Evolutionary conservation across 2,329 filamentous ascomycete genomes (phyloP), one percentile per base, ranked within the genome.

Genomic region (Mycosphaerelloides madeirae): DNA sequence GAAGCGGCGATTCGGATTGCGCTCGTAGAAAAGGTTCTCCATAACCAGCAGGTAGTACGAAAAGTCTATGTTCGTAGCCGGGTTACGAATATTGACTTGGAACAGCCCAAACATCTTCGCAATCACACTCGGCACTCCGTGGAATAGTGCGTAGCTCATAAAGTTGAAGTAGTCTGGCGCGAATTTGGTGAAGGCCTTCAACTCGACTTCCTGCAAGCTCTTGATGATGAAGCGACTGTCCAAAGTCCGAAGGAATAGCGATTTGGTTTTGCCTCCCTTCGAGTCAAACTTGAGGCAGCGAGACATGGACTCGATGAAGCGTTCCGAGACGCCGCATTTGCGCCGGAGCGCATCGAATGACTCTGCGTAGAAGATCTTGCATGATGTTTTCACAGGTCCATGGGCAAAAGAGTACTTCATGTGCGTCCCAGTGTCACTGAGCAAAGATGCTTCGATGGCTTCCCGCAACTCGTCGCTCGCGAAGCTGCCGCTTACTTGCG

Each of bases 31-130:
- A 13, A 98, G 72, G 56, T 98, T 98, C 68, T 98, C 93, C 82
- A 97, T 98, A 14, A 98, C 78, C 3, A 98, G 74, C 41, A 98
- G 77, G 66, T 94, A 95, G 67, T 91, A 87, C 63, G 95, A 95
- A 66, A 95, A 91, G 63, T 98, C 93, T 0, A 86, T 86, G 38
- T 89, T 90, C 0, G 90, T 96, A 14, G 80, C 76, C 0, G 93
- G 87, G 57, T 97, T 97, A 70, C 95, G 96, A 70, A 98, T 95
- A 54, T 91, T 85, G 38, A 98, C 85, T 59, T 97, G 91, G 70
- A 95, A 98, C 65, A 98, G 94, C 0, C 93, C 93, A 42, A 98
- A 80, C 93, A 98, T 98, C 71, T 98, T 98, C 22, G 93, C 93
- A 60, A 98, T 98, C 32, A 95, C 93, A 1, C 88, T 95, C 0